Conservation (phyloP, 2,329 filamentous ascomycete genomes). For the Talaromyces marneffei region DNA sequence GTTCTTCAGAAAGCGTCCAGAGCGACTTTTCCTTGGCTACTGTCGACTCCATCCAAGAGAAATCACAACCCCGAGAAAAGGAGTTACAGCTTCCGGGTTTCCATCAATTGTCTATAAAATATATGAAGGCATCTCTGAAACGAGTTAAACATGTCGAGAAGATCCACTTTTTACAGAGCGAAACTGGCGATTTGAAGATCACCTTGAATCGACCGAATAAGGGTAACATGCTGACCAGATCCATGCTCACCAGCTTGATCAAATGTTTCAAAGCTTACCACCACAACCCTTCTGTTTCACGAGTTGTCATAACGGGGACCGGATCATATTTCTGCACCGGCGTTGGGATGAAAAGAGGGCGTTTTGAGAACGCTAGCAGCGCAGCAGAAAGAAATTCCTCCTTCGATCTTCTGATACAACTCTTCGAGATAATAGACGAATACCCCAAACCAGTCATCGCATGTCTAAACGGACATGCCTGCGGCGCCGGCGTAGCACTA, state of each 20-base stretch:
- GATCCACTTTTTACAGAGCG: constrained; percentile 26
- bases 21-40: constrained; percentile 3
- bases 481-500: constrained; percentile 42
- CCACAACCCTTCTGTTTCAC: constrained; percentile 25
- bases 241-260: constrained; percentile 33
- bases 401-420: constrained; percentile 19
- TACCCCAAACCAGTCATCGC: constrained; percentile 41
- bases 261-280: constrained; percentile 22
- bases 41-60: not conserved
- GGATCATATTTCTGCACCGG: constrained; percentile 41
- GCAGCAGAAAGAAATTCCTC: constrained; percentile 18
- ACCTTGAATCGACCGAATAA: constrained; percentile 33
- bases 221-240: constrained; percentile 36
- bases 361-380: constrained; percentile 4
- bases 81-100: not conserved
- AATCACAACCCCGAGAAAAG: not conserved
- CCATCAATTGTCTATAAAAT: not conserved
- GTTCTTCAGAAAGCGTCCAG: constrained; percentile 58
- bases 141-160: constrained; percentile 16
- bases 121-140: constrained; percentile 1
- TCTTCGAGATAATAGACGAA: constrained; percentile 37
- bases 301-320: constrained; percentile 31
- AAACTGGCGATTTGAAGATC: constrained; percentile 26
- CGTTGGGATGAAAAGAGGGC: constrained; percentile 28
- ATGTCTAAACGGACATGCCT: constrained; percentile 38